phyloP scores from a whole-genome alignment of 2,329 filamentous ascomycete species.

The Monilinia laxa region DNA sequence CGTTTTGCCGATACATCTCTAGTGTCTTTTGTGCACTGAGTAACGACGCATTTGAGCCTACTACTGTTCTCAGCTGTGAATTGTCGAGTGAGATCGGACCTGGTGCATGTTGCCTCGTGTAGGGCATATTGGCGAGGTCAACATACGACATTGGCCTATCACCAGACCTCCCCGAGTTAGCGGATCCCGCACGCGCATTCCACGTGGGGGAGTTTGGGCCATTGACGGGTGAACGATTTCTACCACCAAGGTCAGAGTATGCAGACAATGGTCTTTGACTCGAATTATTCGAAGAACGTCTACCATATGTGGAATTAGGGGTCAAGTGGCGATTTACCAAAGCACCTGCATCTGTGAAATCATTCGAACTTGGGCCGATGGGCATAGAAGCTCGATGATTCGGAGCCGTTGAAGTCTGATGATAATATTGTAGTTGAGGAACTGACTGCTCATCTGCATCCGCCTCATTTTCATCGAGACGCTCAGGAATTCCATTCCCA shows the following conservation, averaged over 20 bases:
- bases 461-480: constrained; percentile 33
- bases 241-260: constrained; percentile 69
- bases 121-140: constrained; percentile 56
- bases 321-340: constrained; percentile 62
- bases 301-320: constrained; percentile 53
- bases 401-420: constrained; percentile 48
- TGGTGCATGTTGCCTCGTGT: constrained; percentile 41
- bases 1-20: constrained; percentile 95
- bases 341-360: constrained; percentile 48
- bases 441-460: constrained; percentile 41
- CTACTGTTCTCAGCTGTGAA: constrained; percentile 69
- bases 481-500: constrained; percentile 25
- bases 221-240: constrained; percentile 58
- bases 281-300: constrained; percentile 49
- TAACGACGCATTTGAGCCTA: constrained; percentile 88
- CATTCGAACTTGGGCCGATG: constrained; percentile 28
- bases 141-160: constrained; percentile 40
- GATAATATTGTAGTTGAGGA: constrained; percentile 62
- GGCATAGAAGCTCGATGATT: constrained; percentile 30
- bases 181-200: constrained; percentile 37
- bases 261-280: constrained; percentile 70
- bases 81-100: constrained; percentile 64
- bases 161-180: constrained; percentile 36
- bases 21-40: constrained; percentile 90
- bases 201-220: constrained; percentile 36